Base-by-base conservation (phyloP, 2,329 filamentous ascomycete species). In the Dissoconium aciculare region DNA sequence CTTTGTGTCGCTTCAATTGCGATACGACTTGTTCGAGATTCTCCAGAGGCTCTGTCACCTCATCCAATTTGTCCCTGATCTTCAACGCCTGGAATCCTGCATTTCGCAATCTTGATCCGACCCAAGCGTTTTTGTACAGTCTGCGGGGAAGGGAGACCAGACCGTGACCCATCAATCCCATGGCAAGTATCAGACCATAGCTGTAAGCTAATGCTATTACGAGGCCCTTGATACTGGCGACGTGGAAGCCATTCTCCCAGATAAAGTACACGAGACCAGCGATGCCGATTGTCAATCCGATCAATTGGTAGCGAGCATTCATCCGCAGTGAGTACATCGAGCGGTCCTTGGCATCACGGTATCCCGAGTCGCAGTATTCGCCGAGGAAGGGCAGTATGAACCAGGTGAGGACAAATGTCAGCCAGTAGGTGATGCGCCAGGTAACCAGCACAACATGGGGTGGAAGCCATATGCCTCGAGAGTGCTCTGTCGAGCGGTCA, bases 161-260 rank as follows among this genome's bases (percentile, higher is more conserved):
- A 5, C 89, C 89, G 55, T 98, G 89, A 5, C 89, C 89, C 87
- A 98, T 95, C 24, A 98, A 66, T 50, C 93, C 95, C 39, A 98
- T 93, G 27, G 85, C 89, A 31, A 95, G 66, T 4, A 87, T 66
- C 45, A 98, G 60, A 46, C 85, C 84, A 79, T 85, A 95, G 37
- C 83, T 82, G 55, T 98, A 98, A 21, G 87, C 81, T 36, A 95
- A 63, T 10, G 89, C 87, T 81, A 98, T 93, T 40, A 92, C 67
- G 24, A 91, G 63, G 19, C 71, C 76, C 59, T 92, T 93, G 44
- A 95, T 66, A 0, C 76, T 78, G 2, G 63, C 65, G 36, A 78
- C 68, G 15, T 74, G 69, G 44, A 83, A 74, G 1, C 80, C 79
- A 49, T 82, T 82, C 17, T 74, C 74, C 40, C 83, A 63, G 40